Conservation (phyloP, 2,329 filamentous ascomycete species). For the Aspergillus brasiliensis region DNA sequence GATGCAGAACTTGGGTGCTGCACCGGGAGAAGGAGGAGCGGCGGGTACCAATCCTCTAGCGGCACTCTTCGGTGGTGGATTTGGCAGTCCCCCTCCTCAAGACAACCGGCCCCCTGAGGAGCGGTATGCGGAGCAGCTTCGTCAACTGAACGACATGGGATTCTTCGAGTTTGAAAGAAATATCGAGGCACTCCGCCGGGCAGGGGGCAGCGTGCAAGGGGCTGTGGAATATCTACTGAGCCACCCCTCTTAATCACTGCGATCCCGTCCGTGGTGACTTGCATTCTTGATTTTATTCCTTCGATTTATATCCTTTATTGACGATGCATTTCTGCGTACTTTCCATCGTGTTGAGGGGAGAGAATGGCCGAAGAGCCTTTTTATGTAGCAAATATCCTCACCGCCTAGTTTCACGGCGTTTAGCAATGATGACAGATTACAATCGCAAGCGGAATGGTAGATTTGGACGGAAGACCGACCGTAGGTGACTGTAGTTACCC, state of each 20-base stretch:
- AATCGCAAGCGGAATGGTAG: background rate
- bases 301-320: background rate
- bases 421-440: background rate
- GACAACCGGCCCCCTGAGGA: constrained; percentile 94
- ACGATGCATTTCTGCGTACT: constrained; percentile 2
- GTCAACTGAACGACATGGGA: constrained; percentile 97
- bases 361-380: background rate
- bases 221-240: constrained; percentile 52
- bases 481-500: no score
- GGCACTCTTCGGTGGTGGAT: constrained; percentile 54
- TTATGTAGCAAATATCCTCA: constrained; percentile 3
- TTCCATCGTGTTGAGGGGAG: constrained; percentile 4
- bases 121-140: constrained; percentile 82
- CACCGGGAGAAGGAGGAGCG: constrained; percentile 35
- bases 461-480: no score
- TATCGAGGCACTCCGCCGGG: constrained; percentile 80
- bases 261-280: background rate
- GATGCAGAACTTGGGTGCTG: constrained; percentile 54
- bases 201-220: constrained; percentile 91
- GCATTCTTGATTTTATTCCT: no score
- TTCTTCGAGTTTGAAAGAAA: constrained; percentile 97
- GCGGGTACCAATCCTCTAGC: constrained; percentile 47
- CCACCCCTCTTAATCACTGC: constrained; percentile 30
- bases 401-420: background rate
- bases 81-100: constrained; percentile 56